Evolutionary conservation across 1,139 yeast genomes (phyloP).

Genomic region (Geotrichum carabidarum): DNA sequence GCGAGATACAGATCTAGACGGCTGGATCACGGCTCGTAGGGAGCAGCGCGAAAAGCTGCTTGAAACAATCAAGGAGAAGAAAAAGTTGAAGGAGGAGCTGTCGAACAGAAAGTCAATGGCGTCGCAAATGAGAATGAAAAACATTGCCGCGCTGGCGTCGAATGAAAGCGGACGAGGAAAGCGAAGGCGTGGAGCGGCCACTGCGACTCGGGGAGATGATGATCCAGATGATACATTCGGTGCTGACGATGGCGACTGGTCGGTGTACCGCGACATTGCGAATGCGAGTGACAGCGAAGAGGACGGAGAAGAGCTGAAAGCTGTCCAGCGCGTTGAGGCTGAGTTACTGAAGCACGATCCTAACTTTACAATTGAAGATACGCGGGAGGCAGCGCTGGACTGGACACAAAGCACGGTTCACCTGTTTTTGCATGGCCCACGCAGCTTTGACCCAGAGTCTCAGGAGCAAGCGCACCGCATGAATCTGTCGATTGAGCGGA

Average conservation of each 20-base stretch:
- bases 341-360: constrained; percentile 78
- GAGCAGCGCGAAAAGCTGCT: constrained; percentile 54
- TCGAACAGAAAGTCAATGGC: constrained; percentile 87
- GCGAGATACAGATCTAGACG: constrained; percentile 68
- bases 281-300: constrained; percentile 69
- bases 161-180: constrained; percentile 47
- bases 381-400: constrained; percentile 75
- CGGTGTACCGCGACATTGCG: constrained; percentile 78
- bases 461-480: constrained; percentile 77
- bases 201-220: constrained; percentile 52
- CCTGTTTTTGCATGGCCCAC: constrained; percentile 83
- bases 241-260: constrained; percentile 95
- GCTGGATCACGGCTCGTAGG: constrained; percentile 75
- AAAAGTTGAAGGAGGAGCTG: constrained; percentile 68
- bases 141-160: constrained; percentile 80
- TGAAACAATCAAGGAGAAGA: constrained; percentile 58
- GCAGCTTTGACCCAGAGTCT: constrained; percentile 60
- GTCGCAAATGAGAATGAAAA: constrained; percentile 89
- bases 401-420: constrained; percentile 81
- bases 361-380: constrained; percentile 76
- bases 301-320: constrained; percentile 66
- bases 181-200: constrained; percentile 29
- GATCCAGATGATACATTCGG: constrained; percentile 95
- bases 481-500: constrained; percentile 84
- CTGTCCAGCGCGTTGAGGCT: constrained; percentile 61